Evolutionary conservation across 305 asterid genomes (phyloP), one percentile per base, ranked within the genome.

Genomic region (Fraxinus floribunda): DNA sequence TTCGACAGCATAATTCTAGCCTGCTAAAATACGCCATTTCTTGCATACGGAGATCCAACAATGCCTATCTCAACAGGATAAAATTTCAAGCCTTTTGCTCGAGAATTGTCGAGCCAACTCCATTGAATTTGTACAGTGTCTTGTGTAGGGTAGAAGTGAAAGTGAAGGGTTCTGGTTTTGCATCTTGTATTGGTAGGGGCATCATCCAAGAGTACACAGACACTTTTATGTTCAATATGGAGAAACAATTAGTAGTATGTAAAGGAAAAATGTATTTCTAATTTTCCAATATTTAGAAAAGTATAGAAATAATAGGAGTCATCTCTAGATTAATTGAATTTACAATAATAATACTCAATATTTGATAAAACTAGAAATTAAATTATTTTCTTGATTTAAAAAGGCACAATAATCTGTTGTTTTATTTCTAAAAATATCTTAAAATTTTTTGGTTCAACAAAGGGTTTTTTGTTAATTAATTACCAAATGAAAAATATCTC

Each of bases 31-130:
- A 16, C 20, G 15, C 62, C 20, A 16, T 16, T 49, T 49, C 62
- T 49, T 49, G 20, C 18, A 16, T 49, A 52, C 18, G 7, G 60
- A 15, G 60, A 49, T 49, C 60, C 60, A 49, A 88, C 81, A 73
- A 89, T 85, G 75, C 91, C 90, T 34, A 90, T 86, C 38, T 87
- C 88, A 75, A 86, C 84, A 0, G 90, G 91, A 34, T 81, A 72
- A 32, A 46, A 84, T 71, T 83, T 68, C 81, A 83, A 36, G 81
- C 73, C 83, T 83, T 66, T 76, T 86, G 81, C 73, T 77, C 64
- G 9, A 83, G 82, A 24, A 62, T 78, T 30, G 44, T 13, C 6
- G 80, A 46, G 64, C 73, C 73, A 46, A 55, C 66, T 76, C 81
- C 70, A 26, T 75, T 72, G 29, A 80, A 83, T 64, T 75, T 84